Conservation (phyloP, 2,329 filamentous ascomycete genomes). For the Penicillium freii region DNA sequence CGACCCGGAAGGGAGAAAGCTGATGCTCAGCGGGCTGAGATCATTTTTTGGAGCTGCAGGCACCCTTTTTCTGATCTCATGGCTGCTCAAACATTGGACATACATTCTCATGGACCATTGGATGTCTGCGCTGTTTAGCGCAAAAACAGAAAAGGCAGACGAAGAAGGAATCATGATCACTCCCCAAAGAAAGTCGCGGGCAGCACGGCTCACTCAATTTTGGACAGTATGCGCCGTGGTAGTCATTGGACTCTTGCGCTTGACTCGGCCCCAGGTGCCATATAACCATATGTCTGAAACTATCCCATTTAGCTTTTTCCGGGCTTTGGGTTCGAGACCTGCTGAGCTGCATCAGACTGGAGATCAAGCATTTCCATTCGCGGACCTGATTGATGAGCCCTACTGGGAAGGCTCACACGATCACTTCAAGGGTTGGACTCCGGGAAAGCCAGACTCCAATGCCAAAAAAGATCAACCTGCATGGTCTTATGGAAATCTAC, state of each 20-base stretch:
- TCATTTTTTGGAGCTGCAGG: constrained; percentile 25
- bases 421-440: constrained; percentile 34
- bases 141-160: constrained; percentile 13
- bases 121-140: constrained; percentile 22
- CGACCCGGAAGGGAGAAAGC: constrained; percentile 30
- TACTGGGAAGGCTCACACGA: constrained; percentile 29
- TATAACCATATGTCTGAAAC: constrained; percentile 34
- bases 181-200: background rate
- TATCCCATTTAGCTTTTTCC: constrained; percentile 29
- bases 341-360: constrained; percentile 2
- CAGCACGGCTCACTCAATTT: constrained; percentile 2
- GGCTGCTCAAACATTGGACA: constrained; percentile 19
- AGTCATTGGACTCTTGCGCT: constrained; percentile 16
- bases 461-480: constrained; percentile 8
- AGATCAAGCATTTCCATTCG: constrained; percentile 26
- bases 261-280: constrained; percentile 29
- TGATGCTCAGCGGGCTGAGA: constrained; percentile 32
- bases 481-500: constrained; percentile 27
- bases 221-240: constrained; percentile 21
- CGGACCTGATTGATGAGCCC: constrained; percentile 23
- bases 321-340: constrained; percentile 15
- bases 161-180: constrained; percentile 15
- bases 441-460: constrained; percentile 14
- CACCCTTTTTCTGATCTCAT: constrained; percentile 23
- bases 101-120: constrained; percentile 23